phyloP scores from a whole-genome alignment of 371 early-diverging fungal species.

The Basidiobolus meristosporus region DNA sequence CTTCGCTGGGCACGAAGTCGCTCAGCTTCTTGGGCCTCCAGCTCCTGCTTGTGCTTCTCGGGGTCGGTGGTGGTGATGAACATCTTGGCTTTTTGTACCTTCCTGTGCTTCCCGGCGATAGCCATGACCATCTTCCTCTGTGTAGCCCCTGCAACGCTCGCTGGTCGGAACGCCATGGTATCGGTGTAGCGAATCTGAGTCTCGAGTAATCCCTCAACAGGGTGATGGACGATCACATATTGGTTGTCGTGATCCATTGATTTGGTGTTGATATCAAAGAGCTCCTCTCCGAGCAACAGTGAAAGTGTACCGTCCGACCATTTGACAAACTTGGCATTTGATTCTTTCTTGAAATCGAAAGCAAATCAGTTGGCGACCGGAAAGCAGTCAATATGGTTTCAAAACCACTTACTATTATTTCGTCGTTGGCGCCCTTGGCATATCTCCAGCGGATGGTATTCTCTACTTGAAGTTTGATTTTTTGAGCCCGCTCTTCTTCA shows the following conservation, averaged over 20 bases:
- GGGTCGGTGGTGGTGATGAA: too few relatives aligned
- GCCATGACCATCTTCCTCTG: too few relatives aligned
- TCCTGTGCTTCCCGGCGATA: too few relatives aligned
- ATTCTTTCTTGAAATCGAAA: conserved; percentile 23
- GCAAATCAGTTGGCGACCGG: conserved; percentile 1
- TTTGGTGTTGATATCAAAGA: conserved; percentile 43
- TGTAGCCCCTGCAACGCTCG: conserved; percentile 1
- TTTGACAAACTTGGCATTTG: conserved; percentile 57
- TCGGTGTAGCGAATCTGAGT: conserved; percentile 40
- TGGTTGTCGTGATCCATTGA: conserved; percentile 29
- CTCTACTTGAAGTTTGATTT: conserved; percentile 3
- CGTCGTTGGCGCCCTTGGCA: neutral
- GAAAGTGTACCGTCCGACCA: conserved; percentile 71
- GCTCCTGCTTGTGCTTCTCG: too few relatives aligned
- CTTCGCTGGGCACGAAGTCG: too few relatives aligned
- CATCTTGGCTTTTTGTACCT: too few relatives aligned
- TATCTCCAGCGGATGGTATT: neutral
- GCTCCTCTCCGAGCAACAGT: conserved; percentile 52
- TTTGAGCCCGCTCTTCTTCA: conserved; percentile 15
- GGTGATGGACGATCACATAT: conserved; percentile 43
- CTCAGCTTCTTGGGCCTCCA: too few relatives aligned
- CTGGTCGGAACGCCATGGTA: conserved; percentile 49
- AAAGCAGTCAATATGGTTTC: neutral
- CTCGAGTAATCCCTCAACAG: conserved; percentile 33
- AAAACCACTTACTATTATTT: neutral